Evolutionary conservation across 2,329 filamentous ascomycete species (phyloP).

Genomic region (Clarireedia hainanense): DNA sequence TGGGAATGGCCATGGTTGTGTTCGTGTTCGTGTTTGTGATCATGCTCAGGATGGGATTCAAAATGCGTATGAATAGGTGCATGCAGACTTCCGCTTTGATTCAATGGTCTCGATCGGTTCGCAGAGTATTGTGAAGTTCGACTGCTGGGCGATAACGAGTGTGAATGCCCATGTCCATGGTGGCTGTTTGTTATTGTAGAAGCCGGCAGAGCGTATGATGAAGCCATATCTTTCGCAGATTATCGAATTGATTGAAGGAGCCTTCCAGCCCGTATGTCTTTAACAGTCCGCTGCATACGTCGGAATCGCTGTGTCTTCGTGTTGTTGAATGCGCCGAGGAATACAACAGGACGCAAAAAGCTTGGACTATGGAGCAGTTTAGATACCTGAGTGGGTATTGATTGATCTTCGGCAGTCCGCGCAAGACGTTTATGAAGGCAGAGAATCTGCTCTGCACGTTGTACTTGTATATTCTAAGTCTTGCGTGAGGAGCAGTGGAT

Average conservation of each 20-base stretch:
- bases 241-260: constrained; percentile 13
- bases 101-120: constrained; percentile 18
- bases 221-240: constrained; percentile 24
- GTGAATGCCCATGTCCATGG: constrained; percentile 28
- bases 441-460: too few species aligned
- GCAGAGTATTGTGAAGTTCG: constrained; percentile 19
- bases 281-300: background rate
- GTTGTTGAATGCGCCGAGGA: background rate
- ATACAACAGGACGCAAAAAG: background rate
- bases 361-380: background rate
- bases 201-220: constrained; percentile 29
- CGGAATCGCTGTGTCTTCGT: background rate
- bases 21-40: constrained; percentile 10
- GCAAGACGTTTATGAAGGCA: too few species aligned
- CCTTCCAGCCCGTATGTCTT: constrained; percentile 14
- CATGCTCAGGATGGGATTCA: constrained; percentile 18
- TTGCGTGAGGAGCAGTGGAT: too few species aligned
- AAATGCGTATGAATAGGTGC: constrained; percentile 22
- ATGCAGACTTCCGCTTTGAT: constrained; percentile 23
- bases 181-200: constrained; percentile 28
- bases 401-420: background rate
- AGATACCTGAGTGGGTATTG: background rate
- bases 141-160: constrained; percentile 30
- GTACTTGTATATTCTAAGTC: too few species aligned
- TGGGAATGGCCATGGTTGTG: constrained; percentile 9